Evolutionary conservation across 495 filamentous ascomycete genomes (phyloP), one percentile per base, ranked within the genome.

Genomic region (Cryomyces minteri): DNA sequence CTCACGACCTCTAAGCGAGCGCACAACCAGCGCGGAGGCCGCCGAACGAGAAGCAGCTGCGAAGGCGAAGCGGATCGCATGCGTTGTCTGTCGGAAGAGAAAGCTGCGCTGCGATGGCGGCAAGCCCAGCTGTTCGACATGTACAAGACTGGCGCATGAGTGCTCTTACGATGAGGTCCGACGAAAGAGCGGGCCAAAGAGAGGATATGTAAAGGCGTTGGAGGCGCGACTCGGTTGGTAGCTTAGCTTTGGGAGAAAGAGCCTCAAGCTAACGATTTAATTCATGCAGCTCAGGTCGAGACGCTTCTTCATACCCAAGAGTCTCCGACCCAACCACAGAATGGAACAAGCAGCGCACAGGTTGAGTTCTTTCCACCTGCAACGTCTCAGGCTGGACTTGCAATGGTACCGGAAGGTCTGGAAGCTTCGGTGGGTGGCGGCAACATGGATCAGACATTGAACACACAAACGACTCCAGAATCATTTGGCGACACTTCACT

Each of bases 171-270:
- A 96, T 64, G 90, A 99, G 64, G 80, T 88, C 43, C 76, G 90
- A 58, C 84, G 86, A 65, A 99, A 99, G 71, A 96, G 90, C 61
- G 90, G 90, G 6, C 90, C 90, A 4, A 99, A 96, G 67, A 73
- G 92, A 58, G 90, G 90, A 49, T 96, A 99, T 62, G 92, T 99
- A 47, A 99, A 96, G 69, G 85, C 88, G 44, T 59, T 99, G 58
- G 92, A 96, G 65, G 88, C 92, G 48, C 75, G 92, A 55, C 64
- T 99, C 55, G 86, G 88, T 95, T 70, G 58, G 76, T 54, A 49
- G 47, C 50, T 58, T 5, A 39, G 40, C 7, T 45, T 7, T 12
- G 5, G 5, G 33, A 32, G 9, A 18, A 29, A 32, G 45, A 18
- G 32, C 12, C 5, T 10, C 14, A 31, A 12, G 44, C 48, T 48